Conservation (phyloP, 169 alveolate species). For the Plasmodium berghei region DNA sequence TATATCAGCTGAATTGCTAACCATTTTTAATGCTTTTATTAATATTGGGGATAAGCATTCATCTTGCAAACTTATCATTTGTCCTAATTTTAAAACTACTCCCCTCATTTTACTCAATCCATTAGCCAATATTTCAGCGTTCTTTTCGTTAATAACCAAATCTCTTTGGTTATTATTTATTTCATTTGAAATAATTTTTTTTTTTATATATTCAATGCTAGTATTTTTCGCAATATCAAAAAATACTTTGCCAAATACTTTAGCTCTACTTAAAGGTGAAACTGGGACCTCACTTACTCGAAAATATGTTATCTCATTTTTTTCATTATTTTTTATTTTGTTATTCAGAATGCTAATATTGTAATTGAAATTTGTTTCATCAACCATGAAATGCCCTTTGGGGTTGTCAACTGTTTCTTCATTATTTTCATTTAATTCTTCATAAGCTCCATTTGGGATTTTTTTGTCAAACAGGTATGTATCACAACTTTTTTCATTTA, state of each 20-base stretch:
- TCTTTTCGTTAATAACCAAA: conserved; percentile 70
- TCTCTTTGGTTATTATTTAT: neutral
- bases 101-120: conserved; percentile 92
- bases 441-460: neutral
- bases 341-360: conserved; percentile 26
- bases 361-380: conserved; percentile 43
- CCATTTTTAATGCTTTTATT: conserved; percentile 89
- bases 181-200: conserved; percentile 6
- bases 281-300: conserved; percentile 64
- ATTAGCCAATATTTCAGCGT: conserved; percentile 83
- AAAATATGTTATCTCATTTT: conserved; percentile 20
- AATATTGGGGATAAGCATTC: conserved; percentile 91
- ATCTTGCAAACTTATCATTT: conserved; percentile 90
- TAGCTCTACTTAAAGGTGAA: conserved; percentile 61
- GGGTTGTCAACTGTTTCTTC: neutral
- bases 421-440: neutral
- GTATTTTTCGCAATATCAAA: conserved; percentile 68
- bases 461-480: neutral
- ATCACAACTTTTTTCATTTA: no score
- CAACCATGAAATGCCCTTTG: conserved; percentile 22
- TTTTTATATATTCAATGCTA: conserved; percentile 62
- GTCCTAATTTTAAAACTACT: conserved; percentile 89
- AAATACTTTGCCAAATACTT: conserved; percentile 60
- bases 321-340: conserved; percentile 13
- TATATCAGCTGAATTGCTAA: conserved; percentile 93